Evolutionary conservation across 2,329 filamentous ascomycete species (phyloP), one percentile per base, ranked within the genome.

Genomic region (Samsoniella hepiali): DNA sequence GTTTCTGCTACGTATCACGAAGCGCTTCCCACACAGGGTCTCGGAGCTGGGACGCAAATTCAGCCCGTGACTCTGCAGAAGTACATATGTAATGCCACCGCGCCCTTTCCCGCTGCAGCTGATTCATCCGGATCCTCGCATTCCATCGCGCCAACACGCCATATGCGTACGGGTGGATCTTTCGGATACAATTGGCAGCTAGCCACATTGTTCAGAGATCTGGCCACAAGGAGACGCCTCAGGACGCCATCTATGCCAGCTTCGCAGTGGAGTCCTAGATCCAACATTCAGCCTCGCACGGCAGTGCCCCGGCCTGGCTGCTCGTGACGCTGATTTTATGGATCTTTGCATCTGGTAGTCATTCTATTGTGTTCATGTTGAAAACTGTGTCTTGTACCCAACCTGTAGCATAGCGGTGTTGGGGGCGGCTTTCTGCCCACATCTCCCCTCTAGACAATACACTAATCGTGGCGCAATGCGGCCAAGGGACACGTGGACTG

Each of bases 141-240:
- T 5, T 36, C 17, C 29, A 47, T 47, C 42, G 44, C 50, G 31
- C 49, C 49, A 32, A 53, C 29, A 36, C 49, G 13, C 31, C 31
- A 17, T 53, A 34, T 34, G 22, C 22, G 13, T 11, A 31, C 7
- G 17, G 29, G 34, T 34, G 31, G 50, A 38, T 22, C 47, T 22
- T 22, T 50, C 47, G 47, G 47, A 50, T 50, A 29, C 47, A 31
- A 29, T 11, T 50, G 29, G 13, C 7, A 15, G 10, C 22, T 22
- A 22, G 22, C 22, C 22, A 22, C 22, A 22, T 13, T 50, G 27
- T 54, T 54, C 17, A 27, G 32, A 54, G 36, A 54, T 54, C 50
- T 54, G 50, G 54, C 54, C 54, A 57, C 54, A 57, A 56, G n/a
- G n/a, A 34, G 32, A 54, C 15, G 32, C 34, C 9, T 22, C 22